Percentiles rank a stretch among this genome's conserved stretches.
Evolutionary conservation across 169 alveolate species (phyloP).

Genomic region (Blepharisma undulans): DNA sequence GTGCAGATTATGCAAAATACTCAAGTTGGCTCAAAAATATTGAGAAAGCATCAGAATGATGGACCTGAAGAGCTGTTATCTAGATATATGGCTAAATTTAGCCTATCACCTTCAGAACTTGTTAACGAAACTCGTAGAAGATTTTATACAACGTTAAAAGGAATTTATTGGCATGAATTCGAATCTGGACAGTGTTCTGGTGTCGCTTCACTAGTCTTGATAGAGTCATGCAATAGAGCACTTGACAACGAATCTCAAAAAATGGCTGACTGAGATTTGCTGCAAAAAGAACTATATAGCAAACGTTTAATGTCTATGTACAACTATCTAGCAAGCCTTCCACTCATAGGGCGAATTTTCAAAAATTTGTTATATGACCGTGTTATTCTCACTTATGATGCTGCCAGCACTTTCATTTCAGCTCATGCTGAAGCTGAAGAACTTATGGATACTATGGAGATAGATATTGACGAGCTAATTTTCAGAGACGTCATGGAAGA

Average conservation of each 20-base stretch:
- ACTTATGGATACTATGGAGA: neutral
- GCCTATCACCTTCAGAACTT: neutral
- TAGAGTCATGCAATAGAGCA: neutral
- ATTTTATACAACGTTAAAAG: constrained; percentile 11
- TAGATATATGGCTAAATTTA: neutral
- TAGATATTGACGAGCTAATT: neutral
- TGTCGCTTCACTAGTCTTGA: neutral
- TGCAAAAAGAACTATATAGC: neutral
- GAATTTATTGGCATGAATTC: constrained; percentile 30
- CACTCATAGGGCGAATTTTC: neutral
- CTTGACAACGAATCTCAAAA: neutral
- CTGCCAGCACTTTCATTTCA: constrained; percentile 14
- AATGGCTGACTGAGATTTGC: constrained; percentile 20
- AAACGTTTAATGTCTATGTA: neutral
- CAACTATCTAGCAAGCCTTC: neutral
- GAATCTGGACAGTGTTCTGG: constrained; percentile 36
- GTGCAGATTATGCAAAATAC: neutral
- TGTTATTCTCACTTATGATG: neutral
- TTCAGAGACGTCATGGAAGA: neutral
- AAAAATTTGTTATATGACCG: neutral
- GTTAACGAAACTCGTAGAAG: constrained; percentile 15
- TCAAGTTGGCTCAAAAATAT: neutral
- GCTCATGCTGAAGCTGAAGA: neutral
- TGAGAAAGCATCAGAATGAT: neutral
- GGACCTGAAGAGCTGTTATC: neutral